Percentiles rank a stretch among this genome's conserved stretches.
phyloP scores from a whole-genome alignment of 2,329 filamentous ascomycete genomes.

The Erysiphe pulchra region DNA sequence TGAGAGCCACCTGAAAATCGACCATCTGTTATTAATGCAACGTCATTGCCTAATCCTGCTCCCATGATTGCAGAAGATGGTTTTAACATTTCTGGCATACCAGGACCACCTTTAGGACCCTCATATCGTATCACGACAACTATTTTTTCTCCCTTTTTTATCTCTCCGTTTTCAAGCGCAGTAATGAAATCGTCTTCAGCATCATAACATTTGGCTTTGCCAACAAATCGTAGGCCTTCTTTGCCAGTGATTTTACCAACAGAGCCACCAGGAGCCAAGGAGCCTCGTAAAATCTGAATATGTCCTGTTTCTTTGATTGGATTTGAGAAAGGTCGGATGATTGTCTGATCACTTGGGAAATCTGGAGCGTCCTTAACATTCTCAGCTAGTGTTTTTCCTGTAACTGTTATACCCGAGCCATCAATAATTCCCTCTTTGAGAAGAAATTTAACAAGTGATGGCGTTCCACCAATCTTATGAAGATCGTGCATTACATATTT shows the following conservation, averaged over 20 bases:
- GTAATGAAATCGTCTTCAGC: constrained; percentile 42
- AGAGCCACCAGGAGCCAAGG: constrained; percentile 39
- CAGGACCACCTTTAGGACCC: constrained; percentile 46
- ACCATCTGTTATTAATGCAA: constrained; percentile 48
- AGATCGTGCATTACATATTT: constrained; percentile 36
- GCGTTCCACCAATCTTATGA: constrained; percentile 28
- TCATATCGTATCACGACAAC: constrained; percentile 55
- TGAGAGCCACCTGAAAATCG: constrained; percentile 31
- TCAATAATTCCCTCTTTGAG: constrained; percentile 31
- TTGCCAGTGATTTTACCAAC: constrained; percentile 60
- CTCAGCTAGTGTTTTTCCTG: constrained; percentile 29
- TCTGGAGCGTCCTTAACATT: constrained; percentile 31
- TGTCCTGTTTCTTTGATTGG: constrained; percentile 49
- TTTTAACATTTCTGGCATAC: constrained; percentile 54
- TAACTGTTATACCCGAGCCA: constrained; percentile 32
- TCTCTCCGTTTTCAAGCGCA: constrained; percentile 38
- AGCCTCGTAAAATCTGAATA: constrained; percentile 46
- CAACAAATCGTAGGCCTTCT: constrained; percentile 40
- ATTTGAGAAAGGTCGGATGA: constrained; percentile 40
- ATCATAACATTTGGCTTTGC: constrained; percentile 46
- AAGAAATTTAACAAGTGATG: constrained; percentile 29
- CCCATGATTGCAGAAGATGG: constrained; percentile 50
- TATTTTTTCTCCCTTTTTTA: constrained; percentile 53
- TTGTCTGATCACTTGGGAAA: constrained; percentile 42
- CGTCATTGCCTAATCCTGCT: constrained; percentile 40